Base-by-base conservation (phyloP, 805 yeast species). In the Saccharomyces eubayanus region DNA sequence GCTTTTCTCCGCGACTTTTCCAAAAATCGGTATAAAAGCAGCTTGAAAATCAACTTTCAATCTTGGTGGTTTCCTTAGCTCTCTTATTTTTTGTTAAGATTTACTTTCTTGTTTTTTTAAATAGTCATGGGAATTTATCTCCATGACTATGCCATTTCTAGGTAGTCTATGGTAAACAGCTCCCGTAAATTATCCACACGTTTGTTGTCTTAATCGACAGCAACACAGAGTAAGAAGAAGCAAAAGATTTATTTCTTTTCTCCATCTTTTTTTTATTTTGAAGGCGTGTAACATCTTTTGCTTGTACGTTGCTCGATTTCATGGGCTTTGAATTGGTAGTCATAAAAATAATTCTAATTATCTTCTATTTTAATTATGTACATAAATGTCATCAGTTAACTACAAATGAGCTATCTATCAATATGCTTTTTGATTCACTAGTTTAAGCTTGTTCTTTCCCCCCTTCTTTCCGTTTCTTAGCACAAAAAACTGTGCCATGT, bases 111-210 rank as follows among this genome's bases (percentile, higher is more conserved):
- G 11, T 11, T 46, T 51, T 40, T 40, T 45, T 12, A 52, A 52
- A 52, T 27, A 28, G 12, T 27, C 49, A 55, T 62, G 77, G 79
- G 77, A 61, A 54, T 62, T 61, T 76, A 78, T 78, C 82, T 59
- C 80, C 77, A 71, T 66, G 64, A 62, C 70, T 72, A 68, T 72
- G 79, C 64, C 74, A 58, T 54, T 49, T 36, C 56, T 48, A 68
- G 75, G 64, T 70, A 69, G 66, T 16, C 63, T 61, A 69, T 73
- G 81, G 81, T 79, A 80, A 80, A 80, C 83, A 80, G 78, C 66
- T 68, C 82, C 82, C 83, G 67, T 50, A 79, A 53, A 79, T 56
- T 49, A 64, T 52, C 40, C 31, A 53, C 59, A 46, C 54, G 57
- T 51, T 49, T 46, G 57, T 51, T 55, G 50, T 51, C 43, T 48